A percentile compares a stretch with the other conserved stretches of the same genome.
These are phyloP conservation scores for Zygoascus bituminiphila DNA, from an alignment of 805 yeast species.

Conservation along the genomic window DNA sequence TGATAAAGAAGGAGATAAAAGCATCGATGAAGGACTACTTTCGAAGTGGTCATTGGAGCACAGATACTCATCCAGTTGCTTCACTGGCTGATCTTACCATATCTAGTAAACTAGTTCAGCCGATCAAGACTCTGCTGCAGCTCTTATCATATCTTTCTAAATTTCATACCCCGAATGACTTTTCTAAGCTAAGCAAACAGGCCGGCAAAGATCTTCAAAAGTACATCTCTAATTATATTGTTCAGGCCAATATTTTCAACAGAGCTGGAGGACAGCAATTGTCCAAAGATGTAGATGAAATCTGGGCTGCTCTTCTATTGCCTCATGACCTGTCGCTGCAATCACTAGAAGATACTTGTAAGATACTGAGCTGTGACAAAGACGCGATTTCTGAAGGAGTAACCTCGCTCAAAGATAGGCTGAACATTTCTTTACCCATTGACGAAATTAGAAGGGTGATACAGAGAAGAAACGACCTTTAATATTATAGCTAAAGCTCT, in stretches of 20 bases:
- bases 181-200: constrained; percentile 20
- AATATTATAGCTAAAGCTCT: not conserved
- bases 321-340: constrained; percentile 8
- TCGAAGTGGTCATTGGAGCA: constrained; percentile 26
- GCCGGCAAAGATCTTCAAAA: constrained; percentile 28
- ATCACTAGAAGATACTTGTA: not conserved
- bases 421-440: not conserved
- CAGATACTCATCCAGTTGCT: constrained; percentile 5
- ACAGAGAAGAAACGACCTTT: constrained; percentile 4
- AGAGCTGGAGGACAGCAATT: constrained; percentile 31
- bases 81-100: constrained; percentile 7
- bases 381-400: not conserved
- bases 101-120: constrained; percentile 22
- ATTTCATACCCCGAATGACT: constrained; percentile 29
- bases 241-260: constrained; percentile 33
- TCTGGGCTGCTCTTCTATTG: constrained; percentile 24
- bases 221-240: constrained; percentile 33
- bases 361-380: not conserved
- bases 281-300: constrained; percentile 24
- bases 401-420: constrained; percentile 1
- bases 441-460: constrained; percentile 12
- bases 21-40: constrained; percentile 33
- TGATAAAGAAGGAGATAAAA: constrained; percentile 33
- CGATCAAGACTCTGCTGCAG: constrained; percentile 22
- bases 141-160: constrained; percentile 27